Evolutionary conservation across 75 land plant species (phyloP), one percentile per base, ranked within the genome.

Genomic region (Cunninghamia lanceolata): DNA sequence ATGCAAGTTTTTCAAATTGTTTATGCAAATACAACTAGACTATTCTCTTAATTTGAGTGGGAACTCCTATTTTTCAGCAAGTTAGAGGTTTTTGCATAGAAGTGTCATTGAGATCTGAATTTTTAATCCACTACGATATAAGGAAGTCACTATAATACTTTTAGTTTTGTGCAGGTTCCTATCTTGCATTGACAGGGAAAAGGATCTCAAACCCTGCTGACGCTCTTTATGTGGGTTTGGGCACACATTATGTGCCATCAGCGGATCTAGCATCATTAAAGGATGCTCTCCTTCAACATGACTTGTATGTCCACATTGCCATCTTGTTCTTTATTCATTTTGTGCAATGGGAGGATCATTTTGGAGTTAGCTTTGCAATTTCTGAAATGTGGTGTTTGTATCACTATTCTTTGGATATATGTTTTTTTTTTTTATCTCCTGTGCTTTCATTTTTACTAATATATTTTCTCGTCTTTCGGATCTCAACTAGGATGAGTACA

Each of bases 121-220:
- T 36, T n/a, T 66, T 39, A 13, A 42, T 84, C 13, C 79, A 71
- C 25, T 83, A 4, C 13, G 38, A 28, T 88, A 6, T 28, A 21
- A 85, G 36, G 46, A 73, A 30, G 19, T 88, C 8, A 47, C 46
- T 28, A 50, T 13, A 54, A 9, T 46, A 19, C 4, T 45, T 30
- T 53, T 89, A 13, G 25, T 34, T 77, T 81, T 66, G 50, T 88
- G 85, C 89, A 98, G 99, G 99, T 83, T 86, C 94, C 46, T 98
- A 98, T 85, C 90, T 98, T 82, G 99, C 92, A n/a, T 30, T 98
- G 92, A 95, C 96, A 75, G 99, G 99, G 30, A 93, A 94, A 83
- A 93, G 99, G 88, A 90, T 96, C 39, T 91, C 90, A 42, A 87
- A 93, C 73, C 93, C 99, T 80, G 93, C 99, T 82, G 99, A 98